phyloP scores from a whole-genome alignment of 2,329 filamentous ascomycete genomes.

The Sordariomycetes sp. region DNA sequence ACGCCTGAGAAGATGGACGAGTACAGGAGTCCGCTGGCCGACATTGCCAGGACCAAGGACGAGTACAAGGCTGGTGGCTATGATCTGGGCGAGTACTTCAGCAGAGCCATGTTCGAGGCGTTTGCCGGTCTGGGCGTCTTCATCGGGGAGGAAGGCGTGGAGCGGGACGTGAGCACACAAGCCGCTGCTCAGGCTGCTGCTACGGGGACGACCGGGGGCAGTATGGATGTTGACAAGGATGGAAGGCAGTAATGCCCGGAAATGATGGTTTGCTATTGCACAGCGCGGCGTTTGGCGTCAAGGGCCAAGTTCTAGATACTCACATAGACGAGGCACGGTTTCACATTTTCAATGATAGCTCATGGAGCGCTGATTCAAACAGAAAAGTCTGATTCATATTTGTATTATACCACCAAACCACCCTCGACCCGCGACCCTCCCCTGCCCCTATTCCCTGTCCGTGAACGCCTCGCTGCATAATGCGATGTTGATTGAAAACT shows the following conservation, averaged over 20 bases:
- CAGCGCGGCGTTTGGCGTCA: too few relatives aligned
- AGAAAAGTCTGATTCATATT: too few relatives aligned
- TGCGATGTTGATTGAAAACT: slow-evolving; percentile 5
- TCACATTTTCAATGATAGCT: too few relatives aligned
- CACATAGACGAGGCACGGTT: too few relatives aligned
- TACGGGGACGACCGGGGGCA: slow-evolving; percentile 18
- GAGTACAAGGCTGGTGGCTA: slow-evolving; percentile 73
- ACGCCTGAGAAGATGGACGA: slow-evolving; percentile 35
- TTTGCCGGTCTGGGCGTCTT: slow-evolving; percentile 87
- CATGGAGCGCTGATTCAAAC: too few relatives aligned
- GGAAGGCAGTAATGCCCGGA: too few relatives aligned
- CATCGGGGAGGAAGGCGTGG: slow-evolving; percentile 63
- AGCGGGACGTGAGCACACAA: slow-evolving; percentile 22
- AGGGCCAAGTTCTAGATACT: too few relatives aligned
- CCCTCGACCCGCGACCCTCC: too few relatives aligned
- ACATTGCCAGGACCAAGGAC: slow-evolving; percentile 54
- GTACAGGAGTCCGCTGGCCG: slow-evolving; percentile 71
- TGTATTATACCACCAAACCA: too few relatives aligned
- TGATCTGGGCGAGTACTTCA: slow-evolving; percentile 71
- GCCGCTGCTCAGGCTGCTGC: slow-evolving; percentile 25
- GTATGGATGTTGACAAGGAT: slow-evolving; percentile 43
- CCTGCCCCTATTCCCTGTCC: too few relatives aligned
- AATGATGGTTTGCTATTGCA: too few relatives aligned
- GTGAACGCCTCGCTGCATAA: slow-evolving; percentile 19
- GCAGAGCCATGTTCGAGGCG: slow-evolving; percentile 74